Evolutionary conservation across 768 basidiomycete species (phyloP), one percentile per base, ranked within the genome.

Genomic region (Cystofilobasidium macerans): DNA sequence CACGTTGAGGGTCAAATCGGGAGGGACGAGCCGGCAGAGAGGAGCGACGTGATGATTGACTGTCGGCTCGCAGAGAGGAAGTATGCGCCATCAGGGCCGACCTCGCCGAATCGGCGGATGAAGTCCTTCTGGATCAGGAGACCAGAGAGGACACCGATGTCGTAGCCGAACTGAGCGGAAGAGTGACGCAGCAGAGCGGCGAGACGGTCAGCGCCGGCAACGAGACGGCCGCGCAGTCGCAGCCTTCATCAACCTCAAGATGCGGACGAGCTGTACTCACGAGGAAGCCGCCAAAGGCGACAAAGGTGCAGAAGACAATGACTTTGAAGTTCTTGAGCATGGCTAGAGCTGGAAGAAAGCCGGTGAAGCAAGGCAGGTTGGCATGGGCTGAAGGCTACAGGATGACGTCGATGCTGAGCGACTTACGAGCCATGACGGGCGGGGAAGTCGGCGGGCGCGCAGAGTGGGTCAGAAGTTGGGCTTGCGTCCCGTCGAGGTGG

Each of bases 101-200:
- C 60, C 13, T 83, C 77, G 36, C 86, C 87, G 71, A 88, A 88
- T 16, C 86, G 82, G 61, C 77, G 70, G 70, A 86, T 79, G 74
- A 88, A 88, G 73, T 88, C 86, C 11, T 82, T 82, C 85, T 87
- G 87, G 66, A 88, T 87, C 36, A 88, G 75, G 71, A 85, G 87
- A 79, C 86, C 87, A 1, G 51, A 54, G 13, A 30, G 51, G 26
- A 32, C 26, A 54, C 30, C 26, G 24, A 26, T 26, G 9, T 53
- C 48, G 48, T 26, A 40, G 16, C 38, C 38, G 16, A 40, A 40
- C 16, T n/a, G n/a, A n/a, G n/a, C n/a, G n/a, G n/a, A n/a, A n/a
- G n/a, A n/a, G n/a, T n/a, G n/a, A n/a, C n/a, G n/a, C n/a, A n/a
- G n/a, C n/a, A 38, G 7, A 38, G 14, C 36, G 14, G 36, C 8